Conservation (phyloP, 768 basidiomycete genomes). For the Cubamyces sp. region DNA sequence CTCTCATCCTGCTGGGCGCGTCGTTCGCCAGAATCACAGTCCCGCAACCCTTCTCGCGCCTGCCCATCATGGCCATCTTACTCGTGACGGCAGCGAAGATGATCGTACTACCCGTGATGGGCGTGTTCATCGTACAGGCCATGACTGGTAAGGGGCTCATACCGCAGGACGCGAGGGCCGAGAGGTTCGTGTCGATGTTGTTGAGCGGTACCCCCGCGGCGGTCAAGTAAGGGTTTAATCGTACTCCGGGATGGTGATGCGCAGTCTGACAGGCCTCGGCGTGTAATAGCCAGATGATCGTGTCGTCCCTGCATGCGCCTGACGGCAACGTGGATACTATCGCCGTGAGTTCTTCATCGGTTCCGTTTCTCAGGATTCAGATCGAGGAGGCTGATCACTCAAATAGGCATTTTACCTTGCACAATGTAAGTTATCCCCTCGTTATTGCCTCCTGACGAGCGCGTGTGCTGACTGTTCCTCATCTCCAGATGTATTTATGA, state of each 20-base stretch:
- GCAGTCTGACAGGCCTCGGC: not conserved
- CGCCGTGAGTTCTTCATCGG: constrained; percentile 33
- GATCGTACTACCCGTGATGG: constrained; percentile 45
- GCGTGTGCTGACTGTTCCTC: not conserved
- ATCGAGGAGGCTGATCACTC: not conserved
- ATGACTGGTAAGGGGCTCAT: constrained; percentile 38
- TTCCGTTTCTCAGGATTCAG: not conserved
- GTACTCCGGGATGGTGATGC: not conserved
- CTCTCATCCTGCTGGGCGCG: constrained; percentile 35
- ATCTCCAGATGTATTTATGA: constrained; percentile 47
- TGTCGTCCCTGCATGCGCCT: constrained; percentile 49
- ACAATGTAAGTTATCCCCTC: constrained; percentile 43
- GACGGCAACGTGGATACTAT: constrained; percentile 49
- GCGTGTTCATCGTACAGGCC: constrained; percentile 37
- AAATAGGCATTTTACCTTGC: constrained; percentile 44
- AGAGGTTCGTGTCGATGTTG: constrained; percentile 50
- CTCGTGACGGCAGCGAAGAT: constrained; percentile 41
- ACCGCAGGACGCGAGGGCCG: constrained; percentile 42
- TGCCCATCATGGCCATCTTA: constrained; percentile 43
- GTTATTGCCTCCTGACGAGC: not conserved
- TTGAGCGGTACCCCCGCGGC: constrained; percentile 52
- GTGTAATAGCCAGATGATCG: constrained; percentile 44
- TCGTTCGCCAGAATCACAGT: constrained; percentile 43
- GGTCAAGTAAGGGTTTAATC: constrained; percentile 36
- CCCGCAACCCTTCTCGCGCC: constrained; percentile 37